These are phyloP conservation scores for Marasmius fiardii DNA, from an alignment of 1,284 basidiomycete species.

Conservation along the genomic window DNA sequence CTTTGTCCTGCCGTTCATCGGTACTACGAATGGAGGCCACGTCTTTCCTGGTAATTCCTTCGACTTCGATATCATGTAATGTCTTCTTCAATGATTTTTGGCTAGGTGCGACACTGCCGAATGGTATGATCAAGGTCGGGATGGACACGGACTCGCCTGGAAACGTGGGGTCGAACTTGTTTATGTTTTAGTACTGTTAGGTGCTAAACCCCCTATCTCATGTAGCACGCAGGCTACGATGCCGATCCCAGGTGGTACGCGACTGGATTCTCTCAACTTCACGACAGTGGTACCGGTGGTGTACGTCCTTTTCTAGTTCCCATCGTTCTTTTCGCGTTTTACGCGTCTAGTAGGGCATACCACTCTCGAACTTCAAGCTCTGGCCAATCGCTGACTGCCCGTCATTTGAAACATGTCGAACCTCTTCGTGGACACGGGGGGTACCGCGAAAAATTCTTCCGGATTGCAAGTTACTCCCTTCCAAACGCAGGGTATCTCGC, in stretches of 20 bases:
- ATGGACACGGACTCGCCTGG: constrained; percentile 65
- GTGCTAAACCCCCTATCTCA: not conserved
- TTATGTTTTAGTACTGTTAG: not conserved
- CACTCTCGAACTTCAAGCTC: constrained; percentile 61
- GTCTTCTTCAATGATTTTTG: not conserved
- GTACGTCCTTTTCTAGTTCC: constrained; percentile 25
- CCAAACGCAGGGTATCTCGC: not conserved
- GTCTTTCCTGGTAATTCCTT: constrained; percentile 50
- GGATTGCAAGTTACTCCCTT: constrained; percentile 32
- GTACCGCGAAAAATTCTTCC: constrained; percentile 38
- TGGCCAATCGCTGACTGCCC: constrained; percentile 48
- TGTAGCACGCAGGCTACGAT: constrained; percentile 62
- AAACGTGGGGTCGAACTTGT: constrained; percentile 35
- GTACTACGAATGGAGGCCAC: constrained; percentile 58
- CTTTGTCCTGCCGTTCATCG: constrained; percentile 55
- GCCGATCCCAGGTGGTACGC: constrained; percentile 44
- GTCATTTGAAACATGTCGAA: constrained; percentile 47
- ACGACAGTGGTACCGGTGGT: constrained; percentile 60
- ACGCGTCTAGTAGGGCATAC: constrained; percentile 36
- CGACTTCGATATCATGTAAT: not conserved
- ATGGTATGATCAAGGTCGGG: constrained; percentile 64
- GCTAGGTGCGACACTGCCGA: constrained; percentile 57
- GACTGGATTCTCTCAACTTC: constrained; percentile 60
- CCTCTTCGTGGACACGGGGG: constrained; percentile 42
- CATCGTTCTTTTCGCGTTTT: not conserved